These are phyloP conservation scores for Diaporthe helianthi DNA, from an alignment of 2,329 filamentous ascomycete species.

Conservation along the genomic window DNA sequence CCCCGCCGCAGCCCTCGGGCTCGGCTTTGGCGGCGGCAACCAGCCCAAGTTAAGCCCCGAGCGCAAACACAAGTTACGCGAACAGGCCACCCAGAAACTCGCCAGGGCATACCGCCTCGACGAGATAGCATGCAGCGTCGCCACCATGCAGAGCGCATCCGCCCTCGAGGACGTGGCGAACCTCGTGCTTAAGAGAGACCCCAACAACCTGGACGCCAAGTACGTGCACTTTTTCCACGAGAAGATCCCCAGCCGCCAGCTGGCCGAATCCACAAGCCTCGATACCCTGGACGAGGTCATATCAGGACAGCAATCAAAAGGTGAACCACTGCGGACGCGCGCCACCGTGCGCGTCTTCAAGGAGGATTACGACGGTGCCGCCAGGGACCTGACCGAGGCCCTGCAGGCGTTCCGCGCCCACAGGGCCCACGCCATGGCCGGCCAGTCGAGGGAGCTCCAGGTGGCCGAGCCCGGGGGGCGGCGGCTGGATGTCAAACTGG, in stretches of 20 bases:
- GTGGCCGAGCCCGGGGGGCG: conserved; percentile 40
- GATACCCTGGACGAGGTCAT: conserved; percentile 73
- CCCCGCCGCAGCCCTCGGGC: conserved; percentile 54
- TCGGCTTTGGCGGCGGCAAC: conserved; percentile 65
- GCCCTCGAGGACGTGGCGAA: conserved; percentile 78
- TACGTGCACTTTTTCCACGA: conserved; percentile 95
- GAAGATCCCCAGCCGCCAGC: conserved; percentile 79
- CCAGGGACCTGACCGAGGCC: conserved; percentile 73
- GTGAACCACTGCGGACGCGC: conserved; percentile 73
- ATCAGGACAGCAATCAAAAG: conserved; percentile 66
- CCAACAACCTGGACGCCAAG: conserved; percentile 74
- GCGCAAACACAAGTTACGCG: conserved; percentile 78
- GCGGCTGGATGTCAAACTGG: conserved; percentile 45
- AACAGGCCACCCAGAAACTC: conserved; percentile 80
- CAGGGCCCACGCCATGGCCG: conserved; percentile 57
- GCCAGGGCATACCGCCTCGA: conserved; percentile 80
- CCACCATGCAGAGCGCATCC: conserved; percentile 82
- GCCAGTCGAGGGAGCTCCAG: conserved; percentile 56
- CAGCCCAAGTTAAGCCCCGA: conserved; percentile 74
- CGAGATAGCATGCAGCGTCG: conserved; percentile 83
- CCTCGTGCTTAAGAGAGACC: conserved; percentile 73
- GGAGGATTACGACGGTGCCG: conserved; percentile 73
- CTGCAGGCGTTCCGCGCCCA: conserved; percentile 62
- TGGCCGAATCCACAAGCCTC: conserved; percentile 75
- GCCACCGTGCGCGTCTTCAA: conserved; percentile 80